Conservation (phyloP, 179 eudicot genomes). For the Corrigiola litoralis region DNA sequence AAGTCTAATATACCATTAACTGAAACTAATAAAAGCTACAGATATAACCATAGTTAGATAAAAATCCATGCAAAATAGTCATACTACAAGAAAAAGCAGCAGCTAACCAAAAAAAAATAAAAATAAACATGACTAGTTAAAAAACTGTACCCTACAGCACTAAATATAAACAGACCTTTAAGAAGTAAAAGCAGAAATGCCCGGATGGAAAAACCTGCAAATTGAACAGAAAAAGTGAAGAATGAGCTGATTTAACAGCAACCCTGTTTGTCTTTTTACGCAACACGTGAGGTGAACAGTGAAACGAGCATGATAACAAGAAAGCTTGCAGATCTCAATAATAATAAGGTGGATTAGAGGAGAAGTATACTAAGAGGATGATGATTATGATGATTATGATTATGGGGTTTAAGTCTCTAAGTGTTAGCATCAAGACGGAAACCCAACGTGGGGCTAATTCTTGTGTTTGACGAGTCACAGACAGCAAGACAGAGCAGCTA, state of each 20-base stretch:
- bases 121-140: neutral
- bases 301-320: conserved; percentile 12
- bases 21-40: neutral
- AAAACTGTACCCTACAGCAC: too few relatives aligned
- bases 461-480: conserved; percentile 21
- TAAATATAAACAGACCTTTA: conserved; percentile 18
- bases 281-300: conserved; percentile 29
- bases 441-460: conserved; percentile 13
- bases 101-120: neutral
- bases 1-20: neutral
- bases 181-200: conserved; percentile 2
- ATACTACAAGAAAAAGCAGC: neutral
- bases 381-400: neutral
- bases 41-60: neutral
- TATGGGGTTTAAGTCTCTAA: neutral
- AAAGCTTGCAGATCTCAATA: conserved; percentile 29
- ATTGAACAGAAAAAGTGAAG: neutral
- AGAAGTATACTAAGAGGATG: neutral
- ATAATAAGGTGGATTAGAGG: too few relatives aligned
- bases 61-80: neutral
- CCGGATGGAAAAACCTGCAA: conserved; percentile 18
- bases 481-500: neutral
- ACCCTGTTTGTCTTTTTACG: neutral
- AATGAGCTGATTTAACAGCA: conserved; percentile 9
- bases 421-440: conserved; percentile 23